A percentile compares a stretch with the other conserved stretches of the same genome.
Evolutionary conservation across 2,329 filamentous ascomycete species (phyloP).

Genomic region (Phialocephala sp.): DNA sequence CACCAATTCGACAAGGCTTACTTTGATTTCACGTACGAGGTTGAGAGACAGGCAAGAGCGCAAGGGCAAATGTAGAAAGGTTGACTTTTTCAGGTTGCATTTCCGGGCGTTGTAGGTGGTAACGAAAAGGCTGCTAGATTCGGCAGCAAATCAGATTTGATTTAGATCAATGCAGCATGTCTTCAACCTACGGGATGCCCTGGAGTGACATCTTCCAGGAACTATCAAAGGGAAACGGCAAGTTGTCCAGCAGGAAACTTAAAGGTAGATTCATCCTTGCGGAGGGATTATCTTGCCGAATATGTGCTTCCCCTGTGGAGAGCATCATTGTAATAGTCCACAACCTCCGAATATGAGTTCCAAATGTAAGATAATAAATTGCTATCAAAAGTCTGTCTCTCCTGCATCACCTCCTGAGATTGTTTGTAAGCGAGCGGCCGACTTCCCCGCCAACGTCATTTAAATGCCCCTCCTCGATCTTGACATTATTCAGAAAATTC

Average conservation of each 20-base stretch:
- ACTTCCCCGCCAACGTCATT: slow-evolving; percentile 3
- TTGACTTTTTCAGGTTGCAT: slow-evolving; percentile 34
- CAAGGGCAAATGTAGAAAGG: slow-evolving; percentile 35
- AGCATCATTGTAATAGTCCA: background rate
- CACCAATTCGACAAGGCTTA: slow-evolving; percentile 99
- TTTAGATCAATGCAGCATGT: slow-evolving; percentile 15
- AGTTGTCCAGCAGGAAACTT: background rate
- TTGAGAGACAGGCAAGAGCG: slow-evolving; percentile 75
- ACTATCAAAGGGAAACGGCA: background rate
- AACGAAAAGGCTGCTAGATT: slow-evolving; percentile 31
- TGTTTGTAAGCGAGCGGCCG: slow-evolving; percentile 7
- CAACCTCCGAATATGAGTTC: background rate
- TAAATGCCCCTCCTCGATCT: slow-evolving; percentile 2
- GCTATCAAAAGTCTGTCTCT: background rate
- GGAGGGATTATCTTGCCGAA: background rate
- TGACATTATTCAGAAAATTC: background rate
- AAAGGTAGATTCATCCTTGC: background rate
- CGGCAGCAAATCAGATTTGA: slow-evolving; percentile 7
- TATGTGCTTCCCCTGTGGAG: background rate
- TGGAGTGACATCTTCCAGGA: background rate
- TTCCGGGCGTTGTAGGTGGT: slow-evolving; percentile 38
- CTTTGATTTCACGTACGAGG: slow-evolving; percentile 99
- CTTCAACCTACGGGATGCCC: background rate
- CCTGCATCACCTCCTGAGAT: background rate
- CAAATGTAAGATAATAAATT: background rate